A percentile compares a stretch with the other conserved stretches of the same genome.
These are phyloP conservation scores for Populus davidiana DNA, from an alignment of 345 rosid species.

Conservation along the genomic window DNA sequence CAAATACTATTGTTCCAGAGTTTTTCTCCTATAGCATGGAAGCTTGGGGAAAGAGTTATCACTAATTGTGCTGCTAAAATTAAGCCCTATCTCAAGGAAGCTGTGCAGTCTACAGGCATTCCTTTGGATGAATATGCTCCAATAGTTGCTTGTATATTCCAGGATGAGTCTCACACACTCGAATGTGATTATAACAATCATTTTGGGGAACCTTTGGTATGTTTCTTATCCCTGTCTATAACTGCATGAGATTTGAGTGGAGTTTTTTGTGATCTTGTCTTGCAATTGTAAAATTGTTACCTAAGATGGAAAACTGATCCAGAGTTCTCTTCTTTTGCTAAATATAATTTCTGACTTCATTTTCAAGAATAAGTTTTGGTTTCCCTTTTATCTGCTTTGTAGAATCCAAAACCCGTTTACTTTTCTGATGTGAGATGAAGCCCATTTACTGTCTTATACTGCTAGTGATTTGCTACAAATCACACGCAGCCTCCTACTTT, in stretches of 20 bases:
- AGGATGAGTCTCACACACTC: conserved; percentile 23
- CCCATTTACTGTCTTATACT: not conserved
- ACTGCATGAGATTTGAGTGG: not conserved
- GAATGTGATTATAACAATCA: conserved; percentile 23
- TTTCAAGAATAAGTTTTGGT: not conserved
- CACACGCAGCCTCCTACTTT: not conserved
- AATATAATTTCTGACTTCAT: not conserved
- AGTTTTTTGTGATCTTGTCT: not conserved
- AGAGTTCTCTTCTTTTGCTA: not conserved
- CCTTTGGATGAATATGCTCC: conserved; percentile 57
- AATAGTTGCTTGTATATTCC: conserved; percentile 48
- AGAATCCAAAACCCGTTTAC: not conserved
- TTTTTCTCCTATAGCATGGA: conserved; percentile 45
- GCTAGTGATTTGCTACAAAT: not conserved
- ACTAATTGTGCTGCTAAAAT: conserved; percentile 54
- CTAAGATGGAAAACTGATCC: not conserved
- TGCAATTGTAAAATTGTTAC: not conserved
- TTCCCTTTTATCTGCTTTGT: not conserved
- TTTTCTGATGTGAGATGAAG: conserved; percentile 1
- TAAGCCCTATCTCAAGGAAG: conserved; percentile 51
- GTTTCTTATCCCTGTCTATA: conserved; percentile 15
- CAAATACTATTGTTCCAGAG: conserved; percentile 32
- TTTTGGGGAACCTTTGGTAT: conserved; percentile 47
- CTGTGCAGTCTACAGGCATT: conserved; percentile 37
- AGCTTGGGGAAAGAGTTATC: conserved; percentile 59